Conservation (phyloP, 2,329 filamentous ascomycete genomes). For the Cytospora paraplurivora region DNA sequence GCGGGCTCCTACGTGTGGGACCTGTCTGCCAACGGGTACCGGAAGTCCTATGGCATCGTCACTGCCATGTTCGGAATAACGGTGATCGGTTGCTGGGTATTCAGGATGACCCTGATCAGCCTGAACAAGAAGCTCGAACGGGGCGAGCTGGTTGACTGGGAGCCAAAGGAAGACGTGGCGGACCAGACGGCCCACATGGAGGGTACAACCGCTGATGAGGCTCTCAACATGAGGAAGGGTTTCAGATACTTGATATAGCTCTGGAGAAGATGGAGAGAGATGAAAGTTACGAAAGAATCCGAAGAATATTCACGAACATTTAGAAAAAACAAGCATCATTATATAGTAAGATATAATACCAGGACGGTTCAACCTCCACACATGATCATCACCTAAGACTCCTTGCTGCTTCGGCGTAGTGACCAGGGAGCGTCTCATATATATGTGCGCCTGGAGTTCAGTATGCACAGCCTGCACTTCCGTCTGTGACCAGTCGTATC, state of each 20-base stretch:
- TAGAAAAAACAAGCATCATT: neutral
- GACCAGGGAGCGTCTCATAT: neutral
- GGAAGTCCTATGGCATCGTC: constrained; percentile 66
- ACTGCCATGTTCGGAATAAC: constrained; percentile 65
- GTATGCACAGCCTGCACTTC: no score
- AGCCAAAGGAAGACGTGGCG: constrained; percentile 42
- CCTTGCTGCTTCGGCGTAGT: neutral
- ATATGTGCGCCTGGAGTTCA: no score
- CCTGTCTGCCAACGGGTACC: constrained; percentile 60
- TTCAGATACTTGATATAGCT: constrained; percentile 50
- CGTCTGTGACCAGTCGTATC: no score
- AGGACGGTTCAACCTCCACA: neutral
- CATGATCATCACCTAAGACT: neutral
- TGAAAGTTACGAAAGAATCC: neutral
- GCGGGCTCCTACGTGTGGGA: constrained; percentile 66
- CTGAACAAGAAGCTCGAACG: constrained; percentile 52
- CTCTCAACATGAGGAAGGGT: constrained; percentile 48
- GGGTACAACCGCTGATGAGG: constrained; percentile 46
- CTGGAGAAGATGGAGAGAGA: neutral
- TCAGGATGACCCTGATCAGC: constrained; percentile 49
- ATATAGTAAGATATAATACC: neutral
- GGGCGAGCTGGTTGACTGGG: constrained; percentile 43
- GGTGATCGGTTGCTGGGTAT: constrained; percentile 52
- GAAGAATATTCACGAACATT: neutral
- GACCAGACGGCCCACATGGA: constrained; percentile 44